These are phyloP conservation scores for Metschnikowia similis DNA, from an alignment of 805 yeast genomes.

Conservation along the genomic window DNA sequence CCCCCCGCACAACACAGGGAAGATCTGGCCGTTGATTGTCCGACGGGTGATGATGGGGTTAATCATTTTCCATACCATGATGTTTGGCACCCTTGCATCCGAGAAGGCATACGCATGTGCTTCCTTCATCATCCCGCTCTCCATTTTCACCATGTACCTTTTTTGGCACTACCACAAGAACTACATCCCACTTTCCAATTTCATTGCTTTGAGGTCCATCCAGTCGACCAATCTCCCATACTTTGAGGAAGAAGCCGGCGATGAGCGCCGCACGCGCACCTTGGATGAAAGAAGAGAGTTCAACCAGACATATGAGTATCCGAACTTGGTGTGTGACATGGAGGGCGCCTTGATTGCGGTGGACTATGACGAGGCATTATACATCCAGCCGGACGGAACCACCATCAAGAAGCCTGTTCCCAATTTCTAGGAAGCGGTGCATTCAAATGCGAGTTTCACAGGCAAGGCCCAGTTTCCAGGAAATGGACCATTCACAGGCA, in stretches of 20 bases:
- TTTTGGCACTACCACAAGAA: slow-evolving; percentile 79
- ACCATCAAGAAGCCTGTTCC: slow-evolving; percentile 22
- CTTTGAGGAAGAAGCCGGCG: slow-evolving; percentile 3
- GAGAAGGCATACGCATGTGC: slow-evolving; percentile 78
- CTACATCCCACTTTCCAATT: slow-evolving; percentile 74
- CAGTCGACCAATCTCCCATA: slow-evolving; percentile 38
- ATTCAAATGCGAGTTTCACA: neutral
- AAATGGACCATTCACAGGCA: no score
- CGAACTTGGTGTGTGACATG: slow-evolving; percentile 59
- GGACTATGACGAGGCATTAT: slow-evolving; percentile 44
- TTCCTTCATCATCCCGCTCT: slow-evolving; percentile 68
- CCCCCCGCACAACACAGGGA: slow-evolving; percentile 95
- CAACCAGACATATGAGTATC: slow-evolving; percentile 71
- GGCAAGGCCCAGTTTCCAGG: neutral
- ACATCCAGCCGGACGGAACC: slow-evolving; percentile 27
- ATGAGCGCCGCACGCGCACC: slow-evolving; percentile 40
- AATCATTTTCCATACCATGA: slow-evolving; percentile 79
- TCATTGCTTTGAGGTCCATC: slow-evolving; percentile 83
- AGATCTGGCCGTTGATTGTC: slow-evolving; percentile 89
- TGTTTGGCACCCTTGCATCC: slow-evolving; percentile 85
- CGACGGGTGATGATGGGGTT: slow-evolving; percentile 80
- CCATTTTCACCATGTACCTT: slow-evolving; percentile 59
- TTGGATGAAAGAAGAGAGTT: slow-evolving; percentile 76
- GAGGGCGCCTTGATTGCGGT: slow-evolving; percentile 85
- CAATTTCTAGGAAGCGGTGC: slow-evolving; percentile 5